Percentiles rank a stretch among this genome's conserved stretches.
Evolutionary conservation across 2,329 filamentous ascomycete species (phyloP).

Genomic region (Claviceps maximensis): DNA sequence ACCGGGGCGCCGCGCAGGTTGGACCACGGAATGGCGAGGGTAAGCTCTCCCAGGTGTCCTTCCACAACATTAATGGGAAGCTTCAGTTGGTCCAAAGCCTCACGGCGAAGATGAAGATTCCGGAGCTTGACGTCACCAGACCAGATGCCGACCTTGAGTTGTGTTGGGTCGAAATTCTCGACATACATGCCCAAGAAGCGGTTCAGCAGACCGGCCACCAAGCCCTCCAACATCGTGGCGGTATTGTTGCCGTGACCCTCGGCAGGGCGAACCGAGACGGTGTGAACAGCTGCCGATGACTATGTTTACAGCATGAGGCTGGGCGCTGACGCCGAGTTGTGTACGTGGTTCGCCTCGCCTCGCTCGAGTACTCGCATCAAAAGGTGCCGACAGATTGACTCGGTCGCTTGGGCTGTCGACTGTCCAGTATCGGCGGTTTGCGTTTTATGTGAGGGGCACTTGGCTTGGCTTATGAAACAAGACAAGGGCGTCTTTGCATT

Average conservation of each 20-base stretch:
- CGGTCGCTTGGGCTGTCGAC: background rate
- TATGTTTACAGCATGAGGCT: constrained; percentile 11
- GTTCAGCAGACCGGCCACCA: constrained; percentile 95
- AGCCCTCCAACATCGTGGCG: constrained; percentile 81
- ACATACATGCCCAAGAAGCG: constrained; percentile 99
- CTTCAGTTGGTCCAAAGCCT: constrained; percentile 93
- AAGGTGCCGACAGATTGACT: background rate
- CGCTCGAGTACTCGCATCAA: background rate
- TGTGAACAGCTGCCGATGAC: constrained; percentile 2
- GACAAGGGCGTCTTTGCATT: background rate
- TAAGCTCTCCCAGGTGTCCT: constrained; percentile 85
- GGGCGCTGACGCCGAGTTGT: background rate
- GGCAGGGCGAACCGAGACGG: constrained; percentile 38
- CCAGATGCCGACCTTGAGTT: constrained; percentile 98
- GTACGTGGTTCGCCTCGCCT: background rate
- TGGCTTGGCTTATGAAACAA: background rate
- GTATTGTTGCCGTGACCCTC: constrained; percentile 55
- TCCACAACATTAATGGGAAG: constrained; percentile 94
- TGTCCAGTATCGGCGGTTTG: background rate
- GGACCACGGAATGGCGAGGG: constrained; percentile 91
- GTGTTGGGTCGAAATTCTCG: constrained; percentile 96
- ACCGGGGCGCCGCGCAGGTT: constrained; percentile 91
- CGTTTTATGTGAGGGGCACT: background rate
- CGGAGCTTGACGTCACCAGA: constrained; percentile 93
- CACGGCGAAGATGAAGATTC: constrained; percentile 80